Evolutionary conservation across 2,329 filamentous ascomycete species (phyloP), one percentile per base, ranked within the genome.

Genomic region (Monosporascus sp.): DNA sequence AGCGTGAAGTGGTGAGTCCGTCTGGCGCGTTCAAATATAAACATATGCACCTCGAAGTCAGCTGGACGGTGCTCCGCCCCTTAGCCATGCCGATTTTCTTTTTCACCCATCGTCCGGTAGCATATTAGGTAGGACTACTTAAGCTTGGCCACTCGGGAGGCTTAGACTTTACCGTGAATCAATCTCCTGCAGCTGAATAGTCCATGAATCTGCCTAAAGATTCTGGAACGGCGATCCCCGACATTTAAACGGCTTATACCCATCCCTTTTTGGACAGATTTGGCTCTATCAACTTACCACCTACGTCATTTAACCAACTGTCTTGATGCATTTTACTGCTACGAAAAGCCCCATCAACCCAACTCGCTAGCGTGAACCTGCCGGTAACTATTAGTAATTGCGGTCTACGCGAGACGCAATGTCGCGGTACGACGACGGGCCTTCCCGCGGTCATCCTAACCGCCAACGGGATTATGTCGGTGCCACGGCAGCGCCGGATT

Each of bases 371-470:
- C 35, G 7, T 49, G 22, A 43, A 41, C 31, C 31, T 44, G 20
- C 37, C 52, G 5, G 37, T 52, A 19, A 41, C 7, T 52, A 47
- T 51, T 46, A 31, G 51, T 37, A n/a, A 22, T 35, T 40, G 51
- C 49, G 37, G 8, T 40, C 24, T 45, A 46, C 27, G 54, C 46
- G 26, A 41, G 49, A 49, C 51, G 53, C 17, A 24, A 66, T 66
- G 64, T 63, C 64, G 49, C 63, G 57, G 35, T 61, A 66, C 60
- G 61, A 63, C 31, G 59, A 63, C 52, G 54, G 54, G 31, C 51
- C 54, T 41, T 54, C 56, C 31, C 60, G 60, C 49, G 57, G 61
- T 11, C 59, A 51, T n/a, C 57, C 58, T 26, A 55, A 37, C 45
- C 54, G 53, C 46, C 52, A 55, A 19, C 50, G 49, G 31, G 56